These are phyloP conservation scores for Podospora pseudocomata DNA, from an alignment of 495 filamentous ascomycete species.

Conservation along the genomic window DNA sequence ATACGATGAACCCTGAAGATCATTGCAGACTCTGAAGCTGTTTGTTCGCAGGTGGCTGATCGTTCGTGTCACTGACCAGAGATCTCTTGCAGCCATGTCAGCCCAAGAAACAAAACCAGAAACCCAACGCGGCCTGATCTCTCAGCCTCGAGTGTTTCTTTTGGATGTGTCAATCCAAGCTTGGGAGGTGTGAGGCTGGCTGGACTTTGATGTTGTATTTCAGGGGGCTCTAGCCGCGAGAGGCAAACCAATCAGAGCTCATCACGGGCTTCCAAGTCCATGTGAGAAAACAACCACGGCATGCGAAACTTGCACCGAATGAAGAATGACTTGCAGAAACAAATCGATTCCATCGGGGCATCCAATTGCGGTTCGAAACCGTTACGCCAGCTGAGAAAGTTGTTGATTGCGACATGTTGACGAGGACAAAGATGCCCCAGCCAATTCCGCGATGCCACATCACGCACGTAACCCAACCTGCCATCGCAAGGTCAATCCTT, in stretches of 20 bases:
- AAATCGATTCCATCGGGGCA: not conserved
- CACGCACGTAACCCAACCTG: slow-evolving; percentile 13
- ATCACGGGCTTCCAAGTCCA: not conserved
- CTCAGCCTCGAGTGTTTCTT: not conserved
- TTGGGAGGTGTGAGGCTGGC: not conserved
- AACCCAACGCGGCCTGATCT: not conserved
- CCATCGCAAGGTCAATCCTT: slow-evolving; percentile 4
- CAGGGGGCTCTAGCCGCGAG: slow-evolving; percentile 15
- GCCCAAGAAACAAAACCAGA: not conserved
- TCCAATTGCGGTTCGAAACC: slow-evolving; percentile 7
- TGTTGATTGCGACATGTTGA: not conserved
- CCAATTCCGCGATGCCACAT: slow-evolving; percentile 25
- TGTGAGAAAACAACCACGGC: not conserved
- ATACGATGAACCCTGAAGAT: slow-evolving; percentile 18
- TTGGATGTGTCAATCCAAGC: not conserved
- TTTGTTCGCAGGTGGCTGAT: not conserved
- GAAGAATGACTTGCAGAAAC: slow-evolving; percentile 18
- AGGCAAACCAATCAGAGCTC: slow-evolving; percentile 16
- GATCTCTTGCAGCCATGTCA: not conserved
- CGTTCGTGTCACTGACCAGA: not conserved
- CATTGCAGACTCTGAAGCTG: slow-evolving; percentile 9
- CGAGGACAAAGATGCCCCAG: not conserved
- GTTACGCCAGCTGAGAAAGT: not conserved
- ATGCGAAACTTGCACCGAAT: not conserved
- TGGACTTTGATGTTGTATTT: slow-evolving; percentile 5